Evolutionary conservation across 2,329 filamentous ascomycete species (phyloP).

Genomic region (Paraphaeosphaeria minitans): DNA sequence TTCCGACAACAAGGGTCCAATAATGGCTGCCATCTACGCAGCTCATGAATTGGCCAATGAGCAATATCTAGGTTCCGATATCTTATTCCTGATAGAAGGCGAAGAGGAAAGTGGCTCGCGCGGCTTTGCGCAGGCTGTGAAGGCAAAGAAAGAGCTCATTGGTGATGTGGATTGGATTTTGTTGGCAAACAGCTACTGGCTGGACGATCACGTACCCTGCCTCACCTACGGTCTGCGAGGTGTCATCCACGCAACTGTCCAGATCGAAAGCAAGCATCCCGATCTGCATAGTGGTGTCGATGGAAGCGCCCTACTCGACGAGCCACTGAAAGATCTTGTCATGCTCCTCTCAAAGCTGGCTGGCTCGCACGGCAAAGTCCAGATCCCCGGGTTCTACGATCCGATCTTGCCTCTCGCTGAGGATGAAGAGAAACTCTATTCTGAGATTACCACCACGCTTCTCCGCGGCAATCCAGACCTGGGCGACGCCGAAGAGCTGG

Average conservation of each 20-base stretch:
- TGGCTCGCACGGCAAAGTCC: conserved; percentile 77
- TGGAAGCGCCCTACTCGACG: conserved; percentile 85
- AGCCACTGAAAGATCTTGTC: conserved; percentile 90
- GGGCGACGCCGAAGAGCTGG: conserved; percentile 70
- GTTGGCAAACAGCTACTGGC: conserved; percentile 97
- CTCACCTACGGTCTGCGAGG: conserved; percentile 92
- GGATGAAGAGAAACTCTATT: conserved; percentile 79
- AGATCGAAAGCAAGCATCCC: conserved; percentile 82
- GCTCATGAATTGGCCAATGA: conserved; percentile 86
- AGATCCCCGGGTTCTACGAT: conserved; percentile 88
- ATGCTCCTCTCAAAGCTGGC: conserved; percentile 82
- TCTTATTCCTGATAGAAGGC: conserved; percentile 93
- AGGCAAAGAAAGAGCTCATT: conserved; percentile 79
- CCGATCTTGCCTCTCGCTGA: conserved; percentile 75
- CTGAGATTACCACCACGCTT: conserved; percentile 80
- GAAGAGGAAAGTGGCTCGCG: conserved; percentile 95
- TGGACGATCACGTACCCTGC: conserved; percentile 94
- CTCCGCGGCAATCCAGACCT: conserved; percentile 72
- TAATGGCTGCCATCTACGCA: conserved; percentile 91
- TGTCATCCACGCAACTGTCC: conserved; percentile 89
- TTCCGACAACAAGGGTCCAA: conserved; percentile 96
- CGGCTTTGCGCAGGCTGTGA: conserved; percentile 84
- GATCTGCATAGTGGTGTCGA: conserved; percentile 98
- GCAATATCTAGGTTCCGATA: conserved; percentile 83
- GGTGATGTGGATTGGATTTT: conserved; percentile 93